Base-by-base conservation (phyloP, 768 basidiomycete genomes). In the Kwoniella mangroviensis region DNA sequence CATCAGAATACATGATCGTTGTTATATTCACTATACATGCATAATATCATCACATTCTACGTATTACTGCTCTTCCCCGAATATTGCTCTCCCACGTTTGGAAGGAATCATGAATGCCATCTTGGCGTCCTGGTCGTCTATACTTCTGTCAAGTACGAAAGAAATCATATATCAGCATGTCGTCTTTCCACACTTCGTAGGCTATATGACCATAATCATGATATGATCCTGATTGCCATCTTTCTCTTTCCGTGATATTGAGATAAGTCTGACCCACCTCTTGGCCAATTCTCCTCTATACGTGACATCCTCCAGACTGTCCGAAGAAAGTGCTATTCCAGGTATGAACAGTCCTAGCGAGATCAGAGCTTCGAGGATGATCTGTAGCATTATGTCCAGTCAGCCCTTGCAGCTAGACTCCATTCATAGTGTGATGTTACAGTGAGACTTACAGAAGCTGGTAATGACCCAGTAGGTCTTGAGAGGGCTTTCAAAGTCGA, bases 401-500 rank as follows among this genome's bases (percentile, higher is more conserved):
- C 34, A 34, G 34, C 34, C 34, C 34, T 34, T 4, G 34, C 6
- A 7, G 34, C 34, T 7, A 34, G 34, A 34, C 6, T 34, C 34
- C 34, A 34, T 34, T 7, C 6, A 6, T 34, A 34, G 34, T 7
- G 4, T 34, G 6, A 7, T 34, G 34, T 4, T 34, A 34, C 9
- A 34, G 9, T 51, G 24, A 13, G 7, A 73, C 79, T 67, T 34
- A 82, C 81, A 1, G 81, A 82, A 17, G 65, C 67, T 0, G 81
- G 81, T 11, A 82, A 61, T 2, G 71, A 34, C 0, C 54, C 62
- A 26, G 56, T 62, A 4, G 75, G 69, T 59, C 70, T 69, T 15
- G 77, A 73, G 17, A 82, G 63, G 2, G 81, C 80, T 65, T 82
- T 82, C 52, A 81, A 58, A 6, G 76, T 81, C 2, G 81, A 82